Evolutionary conservation across 2,329 filamentous ascomycete genomes (phyloP).

Genomic region (Cytospora piceae): DNA sequence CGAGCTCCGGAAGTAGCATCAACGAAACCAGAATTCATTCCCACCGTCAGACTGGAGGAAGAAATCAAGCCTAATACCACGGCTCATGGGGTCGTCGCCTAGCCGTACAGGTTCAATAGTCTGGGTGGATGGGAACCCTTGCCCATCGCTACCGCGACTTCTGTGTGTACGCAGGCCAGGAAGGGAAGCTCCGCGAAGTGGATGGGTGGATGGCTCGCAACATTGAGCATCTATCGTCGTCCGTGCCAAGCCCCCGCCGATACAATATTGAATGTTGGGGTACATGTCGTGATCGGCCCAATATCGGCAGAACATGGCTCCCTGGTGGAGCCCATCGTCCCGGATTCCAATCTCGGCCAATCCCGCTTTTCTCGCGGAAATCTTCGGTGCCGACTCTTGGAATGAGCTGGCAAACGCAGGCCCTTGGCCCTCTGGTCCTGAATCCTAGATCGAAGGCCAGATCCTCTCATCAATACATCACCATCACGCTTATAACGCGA

Average conservation of each 20-base stretch:
- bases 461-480: neutral
- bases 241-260: conserved; percentile 5
- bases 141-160: neutral
- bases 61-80: neutral
- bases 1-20: neutral
- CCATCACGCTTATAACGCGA: conserved; percentile 5
- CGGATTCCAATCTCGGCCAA: conserved; percentile 25
- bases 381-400: conserved; percentile 20
- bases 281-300: conserved; percentile 26
- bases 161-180: neutral
- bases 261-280: conserved; percentile 23
- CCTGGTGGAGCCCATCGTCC: conserved; percentile 21
- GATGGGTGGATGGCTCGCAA: neutral
- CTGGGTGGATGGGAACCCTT: neutral
- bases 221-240: conserved; percentile 12
- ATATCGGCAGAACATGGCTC: conserved; percentile 24
- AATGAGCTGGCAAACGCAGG: conserved; percentile 3
- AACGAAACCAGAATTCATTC: neutral
- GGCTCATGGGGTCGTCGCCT: neutral
- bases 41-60: neutral
- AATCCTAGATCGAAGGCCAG: conserved; percentile 2
- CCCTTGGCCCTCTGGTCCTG: neutral
- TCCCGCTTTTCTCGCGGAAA: conserved; percentile 30
- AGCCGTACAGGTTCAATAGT: neutral
- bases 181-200: neutral